phyloP scores from a whole-genome alignment of 2,329 filamentous ascomycete genomes.

The Apiospora phragmitis region DNA sequence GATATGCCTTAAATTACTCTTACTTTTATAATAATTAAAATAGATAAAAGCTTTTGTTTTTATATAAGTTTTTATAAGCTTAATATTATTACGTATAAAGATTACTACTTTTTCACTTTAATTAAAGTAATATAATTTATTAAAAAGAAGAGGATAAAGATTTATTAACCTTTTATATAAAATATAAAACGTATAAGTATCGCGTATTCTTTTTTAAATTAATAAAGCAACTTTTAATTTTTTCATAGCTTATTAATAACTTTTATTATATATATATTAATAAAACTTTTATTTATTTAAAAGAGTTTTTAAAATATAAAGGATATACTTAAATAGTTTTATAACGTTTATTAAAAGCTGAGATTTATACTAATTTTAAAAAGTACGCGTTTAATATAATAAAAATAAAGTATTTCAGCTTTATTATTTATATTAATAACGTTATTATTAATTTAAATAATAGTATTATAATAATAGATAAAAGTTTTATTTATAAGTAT shows the following conservation, averaged over 20 bases:
- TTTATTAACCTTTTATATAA: neutral
- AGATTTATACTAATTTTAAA: slow-evolving; percentile 1
- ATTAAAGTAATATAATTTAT: neutral
- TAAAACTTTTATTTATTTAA: slow-evolving; percentile 9
- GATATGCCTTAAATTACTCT: neutral
- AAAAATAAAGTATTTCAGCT: neutral
- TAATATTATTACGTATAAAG: neutral
- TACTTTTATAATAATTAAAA: neutral
- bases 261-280: too few species aligned
- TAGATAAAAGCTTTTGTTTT: neutral
- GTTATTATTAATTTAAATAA: neutral
- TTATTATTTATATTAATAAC: neutral
- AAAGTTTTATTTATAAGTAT: neutral
- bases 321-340: too few species aligned
- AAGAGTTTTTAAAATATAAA: neutral
- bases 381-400: slow-evolving; percentile 1
- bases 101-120: neutral
- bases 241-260: too few species aligned
- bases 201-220: neutral
- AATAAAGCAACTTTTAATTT: neutral
- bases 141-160: neutral
- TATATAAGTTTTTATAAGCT: neutral
- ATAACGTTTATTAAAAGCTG: neutral
- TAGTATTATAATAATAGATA: neutral
- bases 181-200: neutral